phyloP scores from a whole-genome alignment of 139 green algal genomes.

The Chlamydomonas sp. region DNA sequence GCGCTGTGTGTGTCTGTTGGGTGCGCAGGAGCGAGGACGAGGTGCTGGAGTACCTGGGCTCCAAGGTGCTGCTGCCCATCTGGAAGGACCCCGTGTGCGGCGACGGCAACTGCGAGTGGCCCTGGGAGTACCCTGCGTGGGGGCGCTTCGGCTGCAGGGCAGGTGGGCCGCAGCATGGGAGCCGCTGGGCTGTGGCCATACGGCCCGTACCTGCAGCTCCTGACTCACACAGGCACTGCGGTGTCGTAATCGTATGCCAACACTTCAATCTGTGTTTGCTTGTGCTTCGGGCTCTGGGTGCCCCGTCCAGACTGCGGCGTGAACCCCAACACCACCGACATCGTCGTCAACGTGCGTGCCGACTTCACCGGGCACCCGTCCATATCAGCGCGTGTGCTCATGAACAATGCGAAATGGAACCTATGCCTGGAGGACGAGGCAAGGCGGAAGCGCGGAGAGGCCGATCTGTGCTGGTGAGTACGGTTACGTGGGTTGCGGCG shows the following conservation, averaged over 20 bases:
- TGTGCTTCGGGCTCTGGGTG: no score
- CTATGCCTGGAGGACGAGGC: conserved; percentile 70
- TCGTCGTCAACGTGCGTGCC: conserved; percentile 56
- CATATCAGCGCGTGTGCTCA: conserved; percentile 66
- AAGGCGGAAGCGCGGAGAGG: conserved; percentile 53
- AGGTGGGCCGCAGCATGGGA: conserved; percentile 17
- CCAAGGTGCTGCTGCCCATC: conserved; percentile 65
- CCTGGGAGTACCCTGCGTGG: conserved; percentile 80
- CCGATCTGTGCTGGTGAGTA: conserved; percentile 76
- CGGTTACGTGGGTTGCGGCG: no score
- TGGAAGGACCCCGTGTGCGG: conserved; percentile 80
- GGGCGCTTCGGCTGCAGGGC: conserved; percentile 76
- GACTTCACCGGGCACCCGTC: conserved; percentile 64
- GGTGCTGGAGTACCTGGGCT: conserved; percentile 73
- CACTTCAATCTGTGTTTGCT: no score
- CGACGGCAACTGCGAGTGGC: conserved; percentile 73
- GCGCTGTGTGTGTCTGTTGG: no score
- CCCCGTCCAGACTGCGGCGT: conserved; percentile 65
- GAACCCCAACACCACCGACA: conserved; percentile 68
- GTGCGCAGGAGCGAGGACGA: conserved; percentile 55
- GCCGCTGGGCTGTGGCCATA: no score
- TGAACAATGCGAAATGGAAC: conserved; percentile 74
- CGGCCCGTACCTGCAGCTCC: no score
- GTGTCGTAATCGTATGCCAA: no score
- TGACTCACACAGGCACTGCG: no score